Conservation (phyloP, 371 early-diverging fungal species). For the Cokeromyces recurvatus region DNA sequence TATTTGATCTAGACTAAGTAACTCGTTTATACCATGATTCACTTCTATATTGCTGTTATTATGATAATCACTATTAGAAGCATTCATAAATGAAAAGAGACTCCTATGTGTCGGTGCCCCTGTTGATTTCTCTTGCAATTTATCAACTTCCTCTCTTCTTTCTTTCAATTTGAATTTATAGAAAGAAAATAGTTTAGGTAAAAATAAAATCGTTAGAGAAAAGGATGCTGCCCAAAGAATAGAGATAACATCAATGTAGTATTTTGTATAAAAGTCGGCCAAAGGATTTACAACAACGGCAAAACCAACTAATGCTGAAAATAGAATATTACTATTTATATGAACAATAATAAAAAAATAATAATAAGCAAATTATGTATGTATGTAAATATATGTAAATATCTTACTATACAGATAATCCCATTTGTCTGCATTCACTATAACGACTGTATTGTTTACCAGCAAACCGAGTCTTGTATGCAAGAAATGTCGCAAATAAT, state of each 20-base stretch:
- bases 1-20: conserved; percentile 29
- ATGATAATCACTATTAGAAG: not conserved
- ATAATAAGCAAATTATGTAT: no score
- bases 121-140: not conserved
- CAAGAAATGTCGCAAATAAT: conserved; percentile 51
- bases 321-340: conserved; percentile 46
- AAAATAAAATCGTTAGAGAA: conserved; percentile 47
- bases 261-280: conserved; percentile 50
- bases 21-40: conserved; percentile 10
- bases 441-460: conserved; percentile 48
- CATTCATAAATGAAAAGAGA: conserved; percentile 13
- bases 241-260: conserved; percentile 45
- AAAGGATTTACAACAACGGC: conserved; percentile 46
- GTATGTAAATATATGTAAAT: no score
- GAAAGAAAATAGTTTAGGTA: conserved; percentile 51
- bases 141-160: not conserved
- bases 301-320: conserved; percentile 50
- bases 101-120: not conserved
- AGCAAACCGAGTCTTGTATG: conserved; percentile 54
- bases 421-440: conserved; percentile 60
- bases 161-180: conserved; percentile 16
- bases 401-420: conserved; percentile 59
- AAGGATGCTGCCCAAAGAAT: conserved; percentile 55
- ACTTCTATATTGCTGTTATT: not conserved
- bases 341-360: not conserved